phyloP scores from a whole-genome alignment of 345 rosid species.

The Toxicodendron radicans region DNA sequence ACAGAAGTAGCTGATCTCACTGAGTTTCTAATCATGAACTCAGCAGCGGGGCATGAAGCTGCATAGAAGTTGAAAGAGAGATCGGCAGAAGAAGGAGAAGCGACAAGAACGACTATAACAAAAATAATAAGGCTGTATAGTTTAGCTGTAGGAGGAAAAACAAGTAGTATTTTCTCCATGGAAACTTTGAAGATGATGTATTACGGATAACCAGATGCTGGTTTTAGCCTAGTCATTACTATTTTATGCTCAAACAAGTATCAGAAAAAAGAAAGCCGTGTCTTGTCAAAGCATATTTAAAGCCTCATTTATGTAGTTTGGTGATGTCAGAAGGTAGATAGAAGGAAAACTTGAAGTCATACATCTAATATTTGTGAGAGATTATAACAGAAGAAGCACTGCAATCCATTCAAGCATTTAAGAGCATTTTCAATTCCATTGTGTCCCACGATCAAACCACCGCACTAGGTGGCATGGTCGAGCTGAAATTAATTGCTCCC shows the following conservation, averaged over 20 bases:
- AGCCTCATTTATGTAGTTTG: slow-evolving; percentile 42
- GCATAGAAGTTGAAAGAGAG: slow-evolving; percentile 73
- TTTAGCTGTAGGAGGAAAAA: not conserved
- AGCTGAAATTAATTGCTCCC: slow-evolving; percentile 1
- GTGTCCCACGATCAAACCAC: not conserved
- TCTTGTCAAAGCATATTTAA: slow-evolving; percentile 17
- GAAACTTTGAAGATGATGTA: slow-evolving; percentile 1
- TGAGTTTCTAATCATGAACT: slow-evolving; percentile 58
- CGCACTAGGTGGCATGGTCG: not conserved
- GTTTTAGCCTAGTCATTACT: not conserved
- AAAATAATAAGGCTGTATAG: slow-evolving; percentile 18
- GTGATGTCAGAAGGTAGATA: slow-evolving; percentile 46
- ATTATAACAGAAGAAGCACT: not conserved
- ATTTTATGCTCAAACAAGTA: not conserved
- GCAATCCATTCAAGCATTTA: slow-evolving; percentile 8
- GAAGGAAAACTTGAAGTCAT: not conserved
- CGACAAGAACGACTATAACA: slow-evolving; percentile 23
- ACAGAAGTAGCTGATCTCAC: slow-evolving; percentile 63
- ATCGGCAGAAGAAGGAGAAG: slow-evolving; percentile 31
- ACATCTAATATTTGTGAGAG: not conserved
- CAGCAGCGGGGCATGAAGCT: slow-evolving; percentile 71
- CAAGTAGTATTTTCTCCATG: slow-evolving; percentile 35
- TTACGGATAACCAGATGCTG: too few species aligned
- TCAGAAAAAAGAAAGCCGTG: not conserved
- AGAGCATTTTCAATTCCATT: not conserved